Conservation (phyloP, 169 alveolate species). For the Plasmodium fragile region DNA sequence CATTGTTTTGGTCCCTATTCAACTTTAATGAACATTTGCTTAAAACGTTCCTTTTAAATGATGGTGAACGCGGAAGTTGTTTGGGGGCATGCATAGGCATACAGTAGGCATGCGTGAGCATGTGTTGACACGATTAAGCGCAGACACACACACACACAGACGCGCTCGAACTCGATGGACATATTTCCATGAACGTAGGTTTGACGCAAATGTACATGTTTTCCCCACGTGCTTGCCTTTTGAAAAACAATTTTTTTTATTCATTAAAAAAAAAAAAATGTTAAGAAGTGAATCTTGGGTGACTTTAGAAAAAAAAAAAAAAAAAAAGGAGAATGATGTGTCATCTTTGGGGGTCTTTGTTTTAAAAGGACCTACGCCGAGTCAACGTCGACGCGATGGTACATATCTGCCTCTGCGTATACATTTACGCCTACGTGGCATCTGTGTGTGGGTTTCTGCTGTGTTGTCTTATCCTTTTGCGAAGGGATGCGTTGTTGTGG, state of each 20-base stretch:
- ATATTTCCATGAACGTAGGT: background rate
- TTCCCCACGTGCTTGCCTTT: background rate
- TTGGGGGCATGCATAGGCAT: background rate
- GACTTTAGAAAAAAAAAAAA: background rate
- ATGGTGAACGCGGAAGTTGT: background rate
- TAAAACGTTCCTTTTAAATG: background rate
- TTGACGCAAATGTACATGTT: background rate
- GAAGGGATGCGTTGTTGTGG: background rate
- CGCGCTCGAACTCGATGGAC: background rate
- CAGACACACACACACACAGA: background rate
- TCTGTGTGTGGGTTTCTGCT: background rate
- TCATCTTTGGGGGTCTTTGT: background rate
- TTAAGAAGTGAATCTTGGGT: background rate
- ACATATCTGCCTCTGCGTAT: background rate
- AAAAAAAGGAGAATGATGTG: background rate
- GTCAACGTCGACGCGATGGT: background rate
- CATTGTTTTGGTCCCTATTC: background rate
- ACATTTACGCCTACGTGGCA: background rate
- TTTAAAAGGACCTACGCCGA: background rate
- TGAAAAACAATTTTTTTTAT: background rate
- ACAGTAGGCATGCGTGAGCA: background rate
- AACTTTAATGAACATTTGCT: background rate
- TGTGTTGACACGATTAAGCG: background rate
- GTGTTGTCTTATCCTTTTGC: background rate
- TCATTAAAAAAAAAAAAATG: background rate